These are phyloP conservation scores for Coelastrella sp. DNA, from an alignment of 139 green algal species.

Conservation along the genomic window DNA sequence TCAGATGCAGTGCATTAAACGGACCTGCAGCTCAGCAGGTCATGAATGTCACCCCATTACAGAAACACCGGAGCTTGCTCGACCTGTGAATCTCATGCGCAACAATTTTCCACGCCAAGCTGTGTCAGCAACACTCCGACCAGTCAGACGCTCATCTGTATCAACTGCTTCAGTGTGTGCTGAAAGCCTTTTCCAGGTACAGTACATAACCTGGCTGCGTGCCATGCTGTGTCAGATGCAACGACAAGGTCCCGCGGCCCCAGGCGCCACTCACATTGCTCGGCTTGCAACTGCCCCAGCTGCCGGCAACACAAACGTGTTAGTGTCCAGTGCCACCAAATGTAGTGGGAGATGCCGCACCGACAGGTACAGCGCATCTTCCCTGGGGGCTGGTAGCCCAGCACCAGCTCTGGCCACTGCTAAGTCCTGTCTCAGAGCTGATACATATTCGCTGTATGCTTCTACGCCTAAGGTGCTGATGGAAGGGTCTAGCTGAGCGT, in stretches of 20 bases:
- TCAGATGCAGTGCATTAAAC: too few species aligned
- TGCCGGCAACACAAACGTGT: slow-evolving; percentile 75
- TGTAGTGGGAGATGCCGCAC: slow-evolving; percentile 62
- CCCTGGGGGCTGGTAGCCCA: slow-evolving; percentile 47
- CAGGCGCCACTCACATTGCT: slow-evolving; percentile 47
- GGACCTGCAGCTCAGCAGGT: too few species aligned
- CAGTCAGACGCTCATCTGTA: too few species aligned
- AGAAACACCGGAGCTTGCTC: too few species aligned
- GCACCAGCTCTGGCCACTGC: slow-evolving; percentile 36
- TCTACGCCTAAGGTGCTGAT: slow-evolving; percentile 54
- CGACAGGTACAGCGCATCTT: slow-evolving; percentile 25
- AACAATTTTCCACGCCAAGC: too few species aligned
- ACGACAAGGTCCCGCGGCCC: background rate
- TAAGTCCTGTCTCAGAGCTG: slow-evolving; percentile 55
- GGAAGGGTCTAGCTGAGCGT: slow-evolving; percentile 55
- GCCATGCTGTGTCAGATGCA: background rate
- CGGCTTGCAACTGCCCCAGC: slow-evolving; percentile 42
- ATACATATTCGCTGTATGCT: slow-evolving; percentile 62
- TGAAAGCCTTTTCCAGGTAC: too few species aligned
- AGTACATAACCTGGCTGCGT: background rate
- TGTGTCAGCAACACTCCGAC: too few species aligned
- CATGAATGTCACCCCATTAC: too few species aligned
- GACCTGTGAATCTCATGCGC: too few species aligned
- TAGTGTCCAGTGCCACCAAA: slow-evolving; percentile 57
- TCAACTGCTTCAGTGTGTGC: too few species aligned